Evolutionary conservation across 1,284 basidiomycete genomes (phyloP).

Genomic region (Tilletiaria anomala): DNA sequence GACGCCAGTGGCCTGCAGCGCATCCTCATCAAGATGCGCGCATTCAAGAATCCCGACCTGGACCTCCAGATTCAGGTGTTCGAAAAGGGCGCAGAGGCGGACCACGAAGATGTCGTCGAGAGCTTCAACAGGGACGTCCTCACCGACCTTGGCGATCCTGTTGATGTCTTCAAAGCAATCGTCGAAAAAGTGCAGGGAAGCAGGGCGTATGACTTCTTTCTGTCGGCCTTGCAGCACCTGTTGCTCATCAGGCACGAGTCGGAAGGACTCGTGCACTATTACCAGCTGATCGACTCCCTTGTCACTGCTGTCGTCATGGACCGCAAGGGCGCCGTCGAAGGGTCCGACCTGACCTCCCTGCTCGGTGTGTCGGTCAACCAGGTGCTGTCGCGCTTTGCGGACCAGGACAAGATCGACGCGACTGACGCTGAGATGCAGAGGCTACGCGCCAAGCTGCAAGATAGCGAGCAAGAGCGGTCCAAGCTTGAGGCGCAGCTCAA

Average conservation of each 20-base stretch:
- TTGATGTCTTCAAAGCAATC: constrained; percentile 75
- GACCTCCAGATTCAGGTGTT: constrained; percentile 58
- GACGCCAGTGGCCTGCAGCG: constrained; percentile 65
- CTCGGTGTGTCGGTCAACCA: constrained; percentile 79
- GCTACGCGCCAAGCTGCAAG: constrained; percentile 49
- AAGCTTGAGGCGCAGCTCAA: constrained; percentile 64
- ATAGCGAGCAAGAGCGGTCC: constrained; percentile 48
- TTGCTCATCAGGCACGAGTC: constrained; percentile 71
- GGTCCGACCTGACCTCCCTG: constrained; percentile 57
- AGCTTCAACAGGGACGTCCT: constrained; percentile 63
- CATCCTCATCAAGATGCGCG: constrained; percentile 58
- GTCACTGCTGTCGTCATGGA: constrained; percentile 86
- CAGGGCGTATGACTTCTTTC: constrained; percentile 68
- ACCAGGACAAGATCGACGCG: constrained; percentile 64
- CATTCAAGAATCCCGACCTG: constrained; percentile 52
- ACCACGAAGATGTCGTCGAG: constrained; percentile 63
- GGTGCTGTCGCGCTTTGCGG: constrained; percentile 77
- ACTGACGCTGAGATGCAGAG: constrained; percentile 48
- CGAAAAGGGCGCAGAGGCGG: constrained; percentile 57
- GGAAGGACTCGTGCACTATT: constrained; percentile 58
- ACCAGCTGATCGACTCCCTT: constrained; percentile 83
- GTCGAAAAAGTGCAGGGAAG: constrained; percentile 59
- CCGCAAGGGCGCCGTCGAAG: constrained; percentile 54
- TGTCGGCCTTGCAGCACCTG: constrained; percentile 82
- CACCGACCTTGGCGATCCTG: constrained; percentile 61